phyloP scores from a whole-genome alignment of 208 protist genomes.

The Wallacemonas sp. region DNA sequence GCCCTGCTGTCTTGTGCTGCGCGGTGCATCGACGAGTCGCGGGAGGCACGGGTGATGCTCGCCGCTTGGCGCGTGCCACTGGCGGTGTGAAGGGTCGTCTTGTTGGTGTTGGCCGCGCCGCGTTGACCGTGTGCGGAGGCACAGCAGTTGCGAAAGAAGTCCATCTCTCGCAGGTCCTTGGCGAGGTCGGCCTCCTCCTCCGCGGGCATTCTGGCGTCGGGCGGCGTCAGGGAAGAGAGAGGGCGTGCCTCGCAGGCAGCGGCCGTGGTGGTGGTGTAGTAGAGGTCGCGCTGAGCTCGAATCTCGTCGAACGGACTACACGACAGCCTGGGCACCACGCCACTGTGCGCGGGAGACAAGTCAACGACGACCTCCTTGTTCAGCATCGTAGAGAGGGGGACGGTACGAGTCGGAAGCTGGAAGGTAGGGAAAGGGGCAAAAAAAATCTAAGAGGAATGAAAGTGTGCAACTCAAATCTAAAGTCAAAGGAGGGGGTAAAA shows the following conservation, averaged over 20 bases:
- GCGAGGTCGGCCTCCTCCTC: background rate
- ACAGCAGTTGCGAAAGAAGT: constrained; percentile 8
- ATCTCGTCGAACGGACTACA: constrained; percentile 7
- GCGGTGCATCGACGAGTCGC: no score
- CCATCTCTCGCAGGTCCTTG: constrained; percentile 5
- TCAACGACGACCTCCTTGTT: background rate
- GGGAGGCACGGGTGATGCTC: constrained; percentile 1
- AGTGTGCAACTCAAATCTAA: no score
- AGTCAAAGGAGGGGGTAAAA: background rate
- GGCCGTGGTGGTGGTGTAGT: background rate
- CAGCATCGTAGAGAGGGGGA: no score
- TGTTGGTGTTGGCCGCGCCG: background rate
- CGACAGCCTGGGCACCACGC: background rate
- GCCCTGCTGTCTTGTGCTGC: no score
- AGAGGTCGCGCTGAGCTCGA: constrained; percentile 1
- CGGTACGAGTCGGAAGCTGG: no score
- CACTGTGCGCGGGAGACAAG: background rate
- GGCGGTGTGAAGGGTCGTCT: no score
- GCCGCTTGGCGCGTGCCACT: constrained; percentile 7
- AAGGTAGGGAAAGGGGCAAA: no score
- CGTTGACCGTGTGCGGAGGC: background rate
- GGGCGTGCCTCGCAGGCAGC: background rate
- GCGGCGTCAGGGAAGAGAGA: background rate
- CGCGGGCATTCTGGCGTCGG: no score
- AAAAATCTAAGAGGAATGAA: no score